Evolutionary conservation across 179 eudicot species (phyloP), one percentile per base, ranked within the genome.

Genomic region (Spinacia oleracea): DNA sequence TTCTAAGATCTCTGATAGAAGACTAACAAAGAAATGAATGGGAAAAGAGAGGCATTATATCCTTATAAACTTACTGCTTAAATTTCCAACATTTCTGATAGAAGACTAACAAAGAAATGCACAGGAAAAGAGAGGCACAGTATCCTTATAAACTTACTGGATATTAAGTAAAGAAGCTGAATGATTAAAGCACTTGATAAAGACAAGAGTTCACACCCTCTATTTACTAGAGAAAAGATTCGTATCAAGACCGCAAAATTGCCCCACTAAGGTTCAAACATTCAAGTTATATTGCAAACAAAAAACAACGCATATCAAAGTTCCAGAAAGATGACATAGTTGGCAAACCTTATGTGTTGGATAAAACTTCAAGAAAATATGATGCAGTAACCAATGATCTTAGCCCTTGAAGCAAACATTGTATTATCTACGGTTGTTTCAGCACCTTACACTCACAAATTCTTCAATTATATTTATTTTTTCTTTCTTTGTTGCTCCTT

Each of bases 1-100:
- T 69, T 69, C 31, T 15, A 40, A 29, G n/a, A 69, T 21, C 25
- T n/a, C 27, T 69, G 73, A 38, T 42, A 69, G 53, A 69, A 42
- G 73, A n/a, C 15, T 42, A 69, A 40, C 48, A 42, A 43, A 72
- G 29, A 43, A 20, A 66, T 20, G 40, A 63, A 63, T n/a, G 63
- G 20, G 20, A 29, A 63, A 31, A 14, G 2, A 63, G 9, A 53
- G 29, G 67, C 38, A 29, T 29, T 2, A 16, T 15, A 63, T 15
- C 67, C 40, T 31, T 27, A 63, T 32, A 63, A 29, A 63, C 25
- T 53, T 53, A 53, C 23, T 20, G 58, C 58, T n/a, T n/a, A n/a
- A 23, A 0, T 43, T 69, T 69, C 31, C 27, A 40, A 29, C 40
- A 69, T 21, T 43, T n/a, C 27, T 69, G 73, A 38, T 42, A 69